A percentile compares a stretch with the other conserved stretches of the same genome.
These are phyloP conservation scores for Uromyces viciae-fabae DNA, from an alignment of 1,284 basidiomycete species.

Conservation along the genomic window DNA sequence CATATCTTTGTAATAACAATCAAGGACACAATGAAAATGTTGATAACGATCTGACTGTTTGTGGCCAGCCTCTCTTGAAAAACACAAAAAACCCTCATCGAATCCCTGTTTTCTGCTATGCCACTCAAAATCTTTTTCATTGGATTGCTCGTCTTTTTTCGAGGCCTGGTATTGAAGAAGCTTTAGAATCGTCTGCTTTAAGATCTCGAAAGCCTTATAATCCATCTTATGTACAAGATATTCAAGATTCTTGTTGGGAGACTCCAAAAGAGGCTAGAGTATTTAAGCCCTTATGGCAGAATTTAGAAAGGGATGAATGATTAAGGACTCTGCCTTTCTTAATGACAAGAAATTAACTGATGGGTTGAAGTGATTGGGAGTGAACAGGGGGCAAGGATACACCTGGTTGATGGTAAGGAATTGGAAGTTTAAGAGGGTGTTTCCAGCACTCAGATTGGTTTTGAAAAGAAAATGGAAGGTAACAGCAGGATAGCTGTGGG, in stretches of 20 bases:
- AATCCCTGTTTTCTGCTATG: conserved; percentile 16
- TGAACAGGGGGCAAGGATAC: too few species aligned
- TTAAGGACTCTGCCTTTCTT: too few species aligned
- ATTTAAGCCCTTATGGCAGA: too few species aligned
- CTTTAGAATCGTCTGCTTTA: background rate
- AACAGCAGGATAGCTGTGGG: too few species aligned
- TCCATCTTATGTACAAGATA: background rate
- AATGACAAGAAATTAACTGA: too few species aligned
- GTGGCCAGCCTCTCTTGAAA: conserved; percentile 5
- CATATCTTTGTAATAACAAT: background rate
- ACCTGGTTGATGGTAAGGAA: too few species aligned
- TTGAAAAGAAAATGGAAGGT: too few species aligned
- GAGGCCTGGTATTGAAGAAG: conserved; percentile 7
- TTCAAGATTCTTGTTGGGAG: conserved; percentile 29
- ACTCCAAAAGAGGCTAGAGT: too few species aligned
- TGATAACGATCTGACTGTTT: background rate
- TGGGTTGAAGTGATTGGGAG: too few species aligned
- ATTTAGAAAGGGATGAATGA: too few species aligned
- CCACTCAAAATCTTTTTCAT: conserved; percentile 15
- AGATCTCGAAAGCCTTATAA: conserved; percentile 6
- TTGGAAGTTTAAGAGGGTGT: too few species aligned
- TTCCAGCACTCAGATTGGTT: too few species aligned
- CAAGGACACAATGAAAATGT: background rate
- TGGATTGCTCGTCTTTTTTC: conserved; percentile 26
- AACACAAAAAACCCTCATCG: background rate